Conservation (phyloP, 345 rosid genomes). For the Brassica rapa region DNA sequence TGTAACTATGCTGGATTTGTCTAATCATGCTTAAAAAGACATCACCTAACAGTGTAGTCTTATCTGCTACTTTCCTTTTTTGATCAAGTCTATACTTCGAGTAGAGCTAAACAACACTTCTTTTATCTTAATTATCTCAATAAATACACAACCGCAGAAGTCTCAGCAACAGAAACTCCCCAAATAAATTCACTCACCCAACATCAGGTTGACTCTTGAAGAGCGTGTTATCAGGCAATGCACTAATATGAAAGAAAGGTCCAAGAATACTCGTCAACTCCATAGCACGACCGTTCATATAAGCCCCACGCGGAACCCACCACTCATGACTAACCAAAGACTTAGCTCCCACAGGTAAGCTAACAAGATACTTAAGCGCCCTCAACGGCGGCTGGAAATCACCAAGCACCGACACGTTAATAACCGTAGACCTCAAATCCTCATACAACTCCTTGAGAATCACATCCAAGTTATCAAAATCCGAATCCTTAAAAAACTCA, state of each 20-base stretch:
- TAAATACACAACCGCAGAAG: slow-evolving; percentile 1
- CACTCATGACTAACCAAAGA: slow-evolving; percentile 79
- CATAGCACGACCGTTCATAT: slow-evolving; percentile 86
- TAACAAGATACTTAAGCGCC: slow-evolving; percentile 72
- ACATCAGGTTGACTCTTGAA: slow-evolving; percentile 97
- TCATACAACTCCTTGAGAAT: slow-evolving; percentile 77
- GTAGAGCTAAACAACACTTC: neutral
- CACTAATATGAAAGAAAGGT: slow-evolving; percentile 92
- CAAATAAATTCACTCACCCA: slow-evolving; percentile 58
- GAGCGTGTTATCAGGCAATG: slow-evolving; percentile 73
- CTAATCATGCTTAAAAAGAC: neutral
- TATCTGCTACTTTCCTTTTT: neutral
- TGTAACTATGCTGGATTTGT: neutral
- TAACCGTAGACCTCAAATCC: slow-evolving; percentile 84
- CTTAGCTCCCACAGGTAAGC: slow-evolving; percentile 73
- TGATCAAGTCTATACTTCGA: neutral
- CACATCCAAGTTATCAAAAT: slow-evolving; percentile 80
- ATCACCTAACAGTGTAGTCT: neutral
- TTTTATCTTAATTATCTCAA: neutral
- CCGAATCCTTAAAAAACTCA: slow-evolving; percentile 78
- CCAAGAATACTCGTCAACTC: slow-evolving; percentile 98
- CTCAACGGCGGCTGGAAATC: slow-evolving; percentile 88
- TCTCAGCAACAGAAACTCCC: neutral
- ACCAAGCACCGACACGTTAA: slow-evolving; percentile 83
- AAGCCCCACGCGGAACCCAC: slow-evolving; percentile 92